Percentiles rank a stretch among this genome's conserved stretches.
Evolutionary conservation across 192 early-diverging fungal species (phyloP).

Genomic region (Coemansia sp.): DNA sequence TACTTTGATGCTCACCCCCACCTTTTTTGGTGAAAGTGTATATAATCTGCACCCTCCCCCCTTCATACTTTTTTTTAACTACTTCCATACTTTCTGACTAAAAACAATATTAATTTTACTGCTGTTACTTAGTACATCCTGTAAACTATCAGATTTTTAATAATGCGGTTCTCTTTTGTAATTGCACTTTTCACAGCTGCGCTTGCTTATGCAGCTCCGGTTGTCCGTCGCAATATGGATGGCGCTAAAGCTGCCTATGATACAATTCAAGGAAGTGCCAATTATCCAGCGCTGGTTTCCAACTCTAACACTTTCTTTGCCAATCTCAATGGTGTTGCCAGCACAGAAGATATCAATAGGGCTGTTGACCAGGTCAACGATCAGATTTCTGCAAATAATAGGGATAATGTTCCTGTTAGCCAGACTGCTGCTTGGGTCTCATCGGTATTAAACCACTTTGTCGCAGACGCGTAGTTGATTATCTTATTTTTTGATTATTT

Average conservation of each 20-base stretch:
- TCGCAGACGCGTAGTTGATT: not conserved
- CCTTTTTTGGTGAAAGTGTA: not conserved
- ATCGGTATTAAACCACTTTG: slow-evolving; percentile 24
- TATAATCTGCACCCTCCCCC: not conserved
- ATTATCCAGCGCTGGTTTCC: slow-evolving; percentile 28
- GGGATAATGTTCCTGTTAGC: slow-evolving; percentile 21
- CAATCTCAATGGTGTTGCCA: slow-evolving; percentile 25
- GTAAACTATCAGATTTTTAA: too few species aligned
- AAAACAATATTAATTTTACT: not conserved
- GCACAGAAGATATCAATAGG: slow-evolving; percentile 6
- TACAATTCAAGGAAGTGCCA: slow-evolving; percentile 20
- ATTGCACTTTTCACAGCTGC: slow-evolving; percentile 12
- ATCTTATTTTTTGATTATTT: slow-evolving; percentile 11
- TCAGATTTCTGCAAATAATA: slow-evolving; percentile 35
- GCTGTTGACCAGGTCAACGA: slow-evolving; percentile 32
- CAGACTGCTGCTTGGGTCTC: slow-evolving; percentile 34
- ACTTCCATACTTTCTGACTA: not conserved
- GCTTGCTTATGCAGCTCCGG: not conserved
- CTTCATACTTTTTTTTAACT: not conserved
- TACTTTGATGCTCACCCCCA: not conserved
- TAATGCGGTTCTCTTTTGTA: slow-evolving; percentile 30
- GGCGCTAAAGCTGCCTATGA: slow-evolving; percentile 21
- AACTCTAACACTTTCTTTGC: slow-evolving; percentile 36
- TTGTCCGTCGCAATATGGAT: slow-evolving; percentile 30
- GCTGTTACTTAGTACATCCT: not conserved